phyloP scores from a whole-genome alignment of 2,329 filamentous ascomycete genomes.

The Beauveria brongniartii region DNA sequence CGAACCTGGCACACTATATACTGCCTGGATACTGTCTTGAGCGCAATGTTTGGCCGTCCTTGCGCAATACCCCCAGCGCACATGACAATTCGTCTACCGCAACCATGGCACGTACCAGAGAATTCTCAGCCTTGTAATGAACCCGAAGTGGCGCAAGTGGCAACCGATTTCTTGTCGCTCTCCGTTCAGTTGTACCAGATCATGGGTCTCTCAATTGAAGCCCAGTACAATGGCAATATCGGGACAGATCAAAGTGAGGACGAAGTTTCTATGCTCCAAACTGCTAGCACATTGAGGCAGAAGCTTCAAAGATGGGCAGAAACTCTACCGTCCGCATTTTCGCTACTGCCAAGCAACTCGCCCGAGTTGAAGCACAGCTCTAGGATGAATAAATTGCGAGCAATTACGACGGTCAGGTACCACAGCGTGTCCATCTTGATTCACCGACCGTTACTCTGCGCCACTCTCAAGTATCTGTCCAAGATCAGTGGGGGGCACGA shows the following conservation, averaged over 20 bases:
- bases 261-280: slow-evolving; percentile 9
- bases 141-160: not conserved
- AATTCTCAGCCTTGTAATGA: not conserved
- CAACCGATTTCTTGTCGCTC: not conserved
- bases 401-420: slow-evolving; percentile 30
- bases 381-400: slow-evolving; percentile 25
- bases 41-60: slow-evolving; percentile 44
- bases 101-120: slow-evolving; percentile 17
- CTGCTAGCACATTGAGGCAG: not conserved
- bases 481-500: not conserved
- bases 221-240: slow-evolving; percentile 9
- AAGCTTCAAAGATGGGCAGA: slow-evolving; percentile 30
- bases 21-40: slow-evolving; percentile 29
- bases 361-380: slow-evolving; percentile 12
- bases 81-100: slow-evolving; percentile 27
- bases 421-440: slow-evolving; percentile 25
- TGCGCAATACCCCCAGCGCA: slow-evolving; percentile 36
- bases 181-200: slow-evolving; percentile 11
- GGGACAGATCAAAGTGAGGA: not conserved
- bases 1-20: slow-evolving; percentile 32
- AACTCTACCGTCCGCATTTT: slow-evolving; percentile 22
- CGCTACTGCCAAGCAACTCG: slow-evolving; percentile 19
- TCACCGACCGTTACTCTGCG: slow-evolving; percentile 21
- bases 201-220: slow-evolving; percentile 11
- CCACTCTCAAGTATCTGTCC: slow-evolving; percentile 6